phyloP scores from a whole-genome alignment of 208 protist genomes.

The Acanthamoeba sp. region DNA sequence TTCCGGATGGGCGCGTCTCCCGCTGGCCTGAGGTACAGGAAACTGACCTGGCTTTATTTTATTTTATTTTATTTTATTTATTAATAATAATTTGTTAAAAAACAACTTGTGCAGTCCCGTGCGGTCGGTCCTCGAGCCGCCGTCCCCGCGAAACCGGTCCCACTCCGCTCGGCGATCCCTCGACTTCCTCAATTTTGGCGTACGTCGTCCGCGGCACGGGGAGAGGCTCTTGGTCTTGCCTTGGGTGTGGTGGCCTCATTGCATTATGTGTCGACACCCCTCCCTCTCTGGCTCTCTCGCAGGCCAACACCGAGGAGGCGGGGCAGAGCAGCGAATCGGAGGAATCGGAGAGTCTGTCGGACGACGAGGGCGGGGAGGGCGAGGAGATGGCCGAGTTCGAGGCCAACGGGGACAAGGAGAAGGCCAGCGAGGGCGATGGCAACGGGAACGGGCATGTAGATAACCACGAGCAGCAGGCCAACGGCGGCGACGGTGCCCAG shows the following conservation, averaged over 20 bases:
- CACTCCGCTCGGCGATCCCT: background rate
- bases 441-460: slow-evolving; percentile 40
- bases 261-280: background rate
- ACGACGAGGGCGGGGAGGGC: slow-evolving; percentile 1
- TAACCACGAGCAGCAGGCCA: background rate
- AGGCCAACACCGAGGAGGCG: background rate
- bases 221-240: too few species aligned
- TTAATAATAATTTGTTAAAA: background rate
- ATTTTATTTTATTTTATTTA: background rate
- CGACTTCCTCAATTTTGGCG: slow-evolving; percentile 44
- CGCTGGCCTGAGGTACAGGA: background rate
- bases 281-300: background rate
- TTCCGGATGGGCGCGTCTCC: background rate
- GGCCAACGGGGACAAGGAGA: background rate
- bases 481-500: background rate
- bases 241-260: too few species aligned
- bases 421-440: background rate
- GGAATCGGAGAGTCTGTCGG: background rate
- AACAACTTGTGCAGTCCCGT: background rate
- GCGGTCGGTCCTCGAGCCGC: slow-evolving; percentile 7
- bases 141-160: background rate
- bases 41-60: background rate
- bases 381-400: background rate
- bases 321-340: background rate
- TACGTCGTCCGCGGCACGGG: too few species aligned